Evolutionary conservation across 2,329 filamentous ascomycete genomes (phyloP).

Genomic region (Colletotrichum scovillei): DNA sequence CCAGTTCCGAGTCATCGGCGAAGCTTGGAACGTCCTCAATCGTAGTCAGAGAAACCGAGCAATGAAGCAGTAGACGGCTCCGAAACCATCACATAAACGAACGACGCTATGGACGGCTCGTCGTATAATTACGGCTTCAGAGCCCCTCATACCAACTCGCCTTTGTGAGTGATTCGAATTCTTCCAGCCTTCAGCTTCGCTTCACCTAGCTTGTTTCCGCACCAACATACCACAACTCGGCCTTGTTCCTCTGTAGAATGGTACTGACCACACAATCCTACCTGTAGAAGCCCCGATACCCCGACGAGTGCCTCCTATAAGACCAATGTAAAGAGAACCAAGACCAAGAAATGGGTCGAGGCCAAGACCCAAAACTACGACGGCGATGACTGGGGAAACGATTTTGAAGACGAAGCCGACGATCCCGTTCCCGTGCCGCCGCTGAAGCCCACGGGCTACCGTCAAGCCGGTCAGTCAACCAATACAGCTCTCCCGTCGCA

Average conservation of each 20-base stretch:
- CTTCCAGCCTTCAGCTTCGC: background rate
- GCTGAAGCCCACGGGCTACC: conserved; percentile 31
- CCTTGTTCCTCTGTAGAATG: background rate
- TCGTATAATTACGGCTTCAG: conserved; percentile 33
- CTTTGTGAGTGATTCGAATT: conserved; percentile 22
- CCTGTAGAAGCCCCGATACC: conserved; percentile 33
- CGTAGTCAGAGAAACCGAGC: background rate
- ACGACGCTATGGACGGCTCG: conserved; percentile 30
- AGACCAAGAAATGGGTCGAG: conserved; percentile 95
- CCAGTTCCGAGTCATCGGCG: background rate
- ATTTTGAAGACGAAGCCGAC: conserved; percentile 65
- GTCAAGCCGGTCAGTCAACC: conserved; percentile 47
- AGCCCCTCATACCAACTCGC: conserved; percentile 26
- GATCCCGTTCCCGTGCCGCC: conserved; percentile 51
- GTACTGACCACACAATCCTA: background rate
- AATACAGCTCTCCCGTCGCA: conserved; percentile 35
- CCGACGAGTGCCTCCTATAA: conserved; percentile 66
- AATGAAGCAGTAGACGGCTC: conserved; percentile 20
- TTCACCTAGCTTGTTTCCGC: background rate
- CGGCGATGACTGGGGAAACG: conserved; percentile 91
- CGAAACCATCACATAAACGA: conserved; percentile 7
- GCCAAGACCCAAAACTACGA: conserved; percentile 89
- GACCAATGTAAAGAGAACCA: conserved; percentile 87
- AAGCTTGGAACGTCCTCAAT: background rate
- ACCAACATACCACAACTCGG: background rate